Evolutionary conservation across 306 rosid genomes (phyloP), one percentile per base, ranked within the genome.

Genomic region (Canavalia ensiformis): DNA sequence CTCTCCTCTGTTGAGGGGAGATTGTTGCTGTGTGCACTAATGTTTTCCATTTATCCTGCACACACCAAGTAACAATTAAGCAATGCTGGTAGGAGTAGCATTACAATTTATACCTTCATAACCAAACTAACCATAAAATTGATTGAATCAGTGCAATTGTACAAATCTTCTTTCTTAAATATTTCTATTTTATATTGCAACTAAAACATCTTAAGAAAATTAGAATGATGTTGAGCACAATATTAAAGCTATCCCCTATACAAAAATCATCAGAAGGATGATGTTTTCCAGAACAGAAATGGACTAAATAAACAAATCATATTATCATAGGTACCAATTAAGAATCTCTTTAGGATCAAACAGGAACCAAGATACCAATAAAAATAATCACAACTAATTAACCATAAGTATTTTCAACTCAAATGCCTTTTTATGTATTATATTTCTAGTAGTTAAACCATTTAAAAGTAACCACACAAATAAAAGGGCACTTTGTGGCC

Each of bases 11-110:
- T 75, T 92, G 98, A 7, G 98, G 98, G 28, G 95, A 84, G 49
- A 95, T 95, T 80, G 70, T 88, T 5, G 98, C 97, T 1, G 98
- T 95, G 86, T 95, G 98, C 83, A 95, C 98, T 78, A 95, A 77
- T 67, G 98, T 95, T 81, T 95, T 95, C 98, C 98, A 95, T 75
- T 95, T 95, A 82, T 95, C 98, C 98, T 95, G 92, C 44, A 1
- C 42, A 69, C n/a, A 37, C 25, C 33, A 77, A 51, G 54, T 31
- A 7, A 13, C 52, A 62, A 69, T 70, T 70, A 75, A 49, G 57
- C 58, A 35, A 57, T 31, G 33, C 44, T 35, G 72, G 34, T 49
- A 76, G 25, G 25, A 18, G 41, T 4, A 37, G 35, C 69, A 11
- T 72, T 68, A 45, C 1, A 31, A 71, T 7, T 2, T 13, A 13